Base-by-base conservation (phyloP, 345 rosid species). In the Arabis alpina region DNA sequence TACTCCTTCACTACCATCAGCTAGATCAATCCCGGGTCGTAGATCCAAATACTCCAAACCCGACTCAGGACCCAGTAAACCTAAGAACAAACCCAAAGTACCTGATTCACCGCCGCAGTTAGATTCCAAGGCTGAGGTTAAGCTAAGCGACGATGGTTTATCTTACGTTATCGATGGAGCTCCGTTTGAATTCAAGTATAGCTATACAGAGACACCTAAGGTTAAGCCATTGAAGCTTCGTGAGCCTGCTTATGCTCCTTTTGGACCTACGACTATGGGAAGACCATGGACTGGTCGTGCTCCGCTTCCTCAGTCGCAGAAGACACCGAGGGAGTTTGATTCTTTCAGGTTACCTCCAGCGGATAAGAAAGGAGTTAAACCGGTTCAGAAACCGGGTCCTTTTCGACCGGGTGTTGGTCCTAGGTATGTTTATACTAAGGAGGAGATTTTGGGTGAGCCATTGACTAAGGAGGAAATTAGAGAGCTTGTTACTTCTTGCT, bases 251-350 rank as follows among this genome's bases (percentile, higher is more conserved):
- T 91, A 73, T 56, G 81, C 90, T 16, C 97, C 98, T 27, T 93
- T 93, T 15, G 98, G 96, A 0, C 98, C 97, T 9, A 79, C 86
- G 16, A 87, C 96, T 5, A 87, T 85, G 84, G 64, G 79, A 24
- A 79, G 98, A 77, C 98, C 98, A n/a, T 93, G 97, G 98, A 93
- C 97, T 0, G 98, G 97, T 37, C 78, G 91, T 57, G 88, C 94
- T 5, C 97, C 97, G 54, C 61, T 84, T 58, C 96, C 91, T 8
- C 80, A 87, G 13, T 84, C 91, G 61, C 84, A 89, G 81, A 93
- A 94, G 64, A 83, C 86, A 76, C 72, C 86, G 81, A 83, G 76
- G 68, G 99, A 91, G 54, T 91, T 94, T 54, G 99, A 94, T 76
- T 91, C 97, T 4, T 94, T 94, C 11, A 51, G 50, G 50, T 74